Percentiles rank a stretch among this genome's conserved stretches.
Evolutionary conservation across 352 stramenopile species (phyloP).

Genomic region (Phytophthora cryptogea): DNA sequence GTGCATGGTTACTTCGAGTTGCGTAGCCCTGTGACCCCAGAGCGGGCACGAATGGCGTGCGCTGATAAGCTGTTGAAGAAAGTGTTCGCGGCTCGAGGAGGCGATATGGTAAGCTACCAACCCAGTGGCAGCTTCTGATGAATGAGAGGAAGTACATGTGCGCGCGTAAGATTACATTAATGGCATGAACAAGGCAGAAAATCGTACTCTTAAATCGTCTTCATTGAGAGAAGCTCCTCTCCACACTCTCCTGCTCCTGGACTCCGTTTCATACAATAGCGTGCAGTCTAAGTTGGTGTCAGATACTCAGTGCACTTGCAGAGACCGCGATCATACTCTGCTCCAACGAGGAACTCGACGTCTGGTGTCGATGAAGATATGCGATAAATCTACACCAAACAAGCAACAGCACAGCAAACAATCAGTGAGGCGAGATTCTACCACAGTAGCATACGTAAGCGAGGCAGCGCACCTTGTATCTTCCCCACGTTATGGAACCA

Average conservation of each 20-base stretch:
- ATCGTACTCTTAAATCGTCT: slow-evolving; percentile 14
- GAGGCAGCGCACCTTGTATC: slow-evolving; percentile 59
- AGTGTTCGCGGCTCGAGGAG: slow-evolving; percentile 62
- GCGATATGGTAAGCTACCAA: slow-evolving; percentile 68
- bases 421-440: background rate
- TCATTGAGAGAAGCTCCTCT: slow-evolving; percentile 1
- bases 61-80: slow-evolving; percentile 69
- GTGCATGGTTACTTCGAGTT: slow-evolving; percentile 73
- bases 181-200: background rate
- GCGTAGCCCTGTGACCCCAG: slow-evolving; percentile 76
- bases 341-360: slow-evolving; percentile 87
- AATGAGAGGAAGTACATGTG: slow-evolving; percentile 4
- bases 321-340: slow-evolving; percentile 81
- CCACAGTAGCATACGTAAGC: background rate
- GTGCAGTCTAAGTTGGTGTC: slow-evolving; percentile 44
- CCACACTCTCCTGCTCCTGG: background rate
- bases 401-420: background rate
- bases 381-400: slow-evolving; percentile 60
- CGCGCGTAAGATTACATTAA: slow-evolving; percentile 13
- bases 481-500: slow-evolving; percentile 83
- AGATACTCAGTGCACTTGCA: slow-evolving; percentile 86
- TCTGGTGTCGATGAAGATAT: slow-evolving; percentile 79
- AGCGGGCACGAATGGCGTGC: slow-evolving; percentile 86
- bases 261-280: slow-evolving; percentile 1
- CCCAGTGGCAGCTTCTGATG: slow-evolving; percentile 66